Evolutionary conservation across 306 rosid species (phyloP).

Genomic region (Vigna hirtella): DNA sequence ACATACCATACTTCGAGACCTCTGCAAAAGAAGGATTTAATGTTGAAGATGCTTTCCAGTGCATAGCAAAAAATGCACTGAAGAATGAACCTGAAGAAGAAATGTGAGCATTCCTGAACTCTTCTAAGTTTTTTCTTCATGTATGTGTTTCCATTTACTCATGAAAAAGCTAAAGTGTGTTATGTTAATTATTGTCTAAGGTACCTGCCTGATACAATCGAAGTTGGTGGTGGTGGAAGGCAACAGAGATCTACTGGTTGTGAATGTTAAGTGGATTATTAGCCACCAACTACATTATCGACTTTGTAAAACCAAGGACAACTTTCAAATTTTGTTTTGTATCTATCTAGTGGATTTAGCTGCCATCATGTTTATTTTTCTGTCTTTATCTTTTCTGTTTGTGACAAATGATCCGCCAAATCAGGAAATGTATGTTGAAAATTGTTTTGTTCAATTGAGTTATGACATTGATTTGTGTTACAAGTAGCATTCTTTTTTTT

Average conservation of each 20-base stretch:
- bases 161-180: slow-evolving; percentile 2
- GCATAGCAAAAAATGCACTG: slow-evolving; percentile 97
- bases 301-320: slow-evolving; percentile 38
- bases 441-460: slow-evolving; percentile 14
- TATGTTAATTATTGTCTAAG: slow-evolving; percentile 51
- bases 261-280: slow-evolving; percentile 63
- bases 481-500: too few relatives aligned
- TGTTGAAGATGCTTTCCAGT: slow-evolving; percentile 96
- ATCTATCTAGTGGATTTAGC: slow-evolving; percentile 44
- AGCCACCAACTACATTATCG: slow-evolving; percentile 11
- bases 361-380: slow-evolving; percentile 35
- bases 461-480: slow-evolving; percentile 25
- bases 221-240: slow-evolving; percentile 78
- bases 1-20: slow-evolving; percentile 96
- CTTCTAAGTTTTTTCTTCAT: neutral
- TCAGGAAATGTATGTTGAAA: slow-evolving; percentile 37
- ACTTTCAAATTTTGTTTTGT: slow-evolving; percentile 50
- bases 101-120: slow-evolving; percentile 61
- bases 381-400: slow-evolving; percentile 32
- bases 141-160: neutral
- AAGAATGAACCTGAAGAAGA: slow-evolving; percentile 99
- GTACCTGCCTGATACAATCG: slow-evolving; percentile 90
- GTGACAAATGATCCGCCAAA: slow-evolving; percentile 16
- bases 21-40: slow-evolving; percentile 99
- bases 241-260: slow-evolving; percentile 95